Evolutionary conservation across 331 rosid genomes (phyloP).

Genomic region (Rhamnella rubrinervis): DNA sequence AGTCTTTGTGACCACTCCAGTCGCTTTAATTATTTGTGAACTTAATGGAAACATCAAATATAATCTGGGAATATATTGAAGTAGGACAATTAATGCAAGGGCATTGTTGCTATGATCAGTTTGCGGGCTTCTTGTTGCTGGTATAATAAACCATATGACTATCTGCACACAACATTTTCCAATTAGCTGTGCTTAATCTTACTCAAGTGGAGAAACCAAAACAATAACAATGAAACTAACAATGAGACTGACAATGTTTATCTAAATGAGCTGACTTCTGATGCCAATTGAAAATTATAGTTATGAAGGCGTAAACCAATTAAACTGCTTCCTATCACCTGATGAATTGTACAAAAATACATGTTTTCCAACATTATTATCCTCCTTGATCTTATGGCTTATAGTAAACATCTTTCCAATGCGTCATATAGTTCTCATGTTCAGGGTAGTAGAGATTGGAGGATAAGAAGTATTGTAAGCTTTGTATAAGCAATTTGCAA

Average conservation of each 20-base stretch:
- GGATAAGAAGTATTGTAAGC: no score
- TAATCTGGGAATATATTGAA: constrained; percentile 91
- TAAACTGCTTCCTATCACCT: no score
- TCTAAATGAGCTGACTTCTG: no score
- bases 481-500: no score
- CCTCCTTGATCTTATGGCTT: no score
- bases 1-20: constrained; percentile 95
- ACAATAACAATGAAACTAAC: neutral
- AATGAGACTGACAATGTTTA: neutral
- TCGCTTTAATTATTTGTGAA: constrained; percentile 87
- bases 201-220: constrained; percentile 15
- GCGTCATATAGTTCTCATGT: no score
- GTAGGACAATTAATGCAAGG: constrained; percentile 91
- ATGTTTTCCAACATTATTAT: no score
- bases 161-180: constrained; percentile 54
- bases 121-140: constrained; percentile 66
- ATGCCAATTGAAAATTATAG: no score
- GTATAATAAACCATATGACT: constrained; percentile 93
- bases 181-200: constrained; percentile 25
- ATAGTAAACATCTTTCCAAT: no score
- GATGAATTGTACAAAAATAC: no score
- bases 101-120: constrained; percentile 86
- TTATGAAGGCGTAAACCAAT: no score
- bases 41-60: constrained; percentile 93
- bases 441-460: no score